Conservation (phyloP, 1,284 basidiomycete genomes). For the Inonotus obliquus region DNA sequence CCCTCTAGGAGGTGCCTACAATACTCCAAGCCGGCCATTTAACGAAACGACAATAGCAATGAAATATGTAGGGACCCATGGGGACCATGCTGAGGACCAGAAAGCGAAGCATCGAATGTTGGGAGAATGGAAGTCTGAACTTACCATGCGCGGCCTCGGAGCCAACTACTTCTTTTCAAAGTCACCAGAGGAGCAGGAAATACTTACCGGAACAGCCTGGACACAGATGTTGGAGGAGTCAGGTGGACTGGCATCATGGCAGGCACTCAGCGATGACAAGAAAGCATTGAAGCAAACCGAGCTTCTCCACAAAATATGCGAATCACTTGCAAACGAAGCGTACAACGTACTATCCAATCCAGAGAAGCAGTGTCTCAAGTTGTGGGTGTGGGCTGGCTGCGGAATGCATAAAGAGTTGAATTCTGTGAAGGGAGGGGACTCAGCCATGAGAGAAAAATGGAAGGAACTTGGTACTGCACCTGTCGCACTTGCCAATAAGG, state of each 20-base stretch:
- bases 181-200: not conserved
- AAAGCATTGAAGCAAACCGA: not conserved
- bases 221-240: not conserved
- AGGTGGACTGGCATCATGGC: conserved; percentile 12
- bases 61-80: not conserved
- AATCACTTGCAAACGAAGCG: conserved; percentile 19
- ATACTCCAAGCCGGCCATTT: not conserved
- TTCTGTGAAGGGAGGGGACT: conserved; percentile 22
- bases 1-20: not conserved
- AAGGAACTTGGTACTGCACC: not conserved
- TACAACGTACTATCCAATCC: conserved; percentile 16
- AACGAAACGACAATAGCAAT: not conserved
- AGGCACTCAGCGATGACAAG: conserved; percentile 16
- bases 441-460: not conserved
- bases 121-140: conserved; percentile 21
- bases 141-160: conserved; percentile 16
- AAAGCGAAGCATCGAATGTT: conserved; percentile 17
- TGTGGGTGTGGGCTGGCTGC: conserved; percentile 24
- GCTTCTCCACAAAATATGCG: conserved; percentile 3
- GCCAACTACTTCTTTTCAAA: conserved; percentile 3
- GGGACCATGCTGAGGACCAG: conserved; percentile 9
- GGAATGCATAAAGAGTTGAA: conserved; percentile 29
- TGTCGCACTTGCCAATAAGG: not conserved
- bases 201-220: not conserved
- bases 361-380: conserved; percentile 12